phyloP scores from a whole-genome alignment of 768 basidiomycete genomes.

The Phaffia australis region DNA sequence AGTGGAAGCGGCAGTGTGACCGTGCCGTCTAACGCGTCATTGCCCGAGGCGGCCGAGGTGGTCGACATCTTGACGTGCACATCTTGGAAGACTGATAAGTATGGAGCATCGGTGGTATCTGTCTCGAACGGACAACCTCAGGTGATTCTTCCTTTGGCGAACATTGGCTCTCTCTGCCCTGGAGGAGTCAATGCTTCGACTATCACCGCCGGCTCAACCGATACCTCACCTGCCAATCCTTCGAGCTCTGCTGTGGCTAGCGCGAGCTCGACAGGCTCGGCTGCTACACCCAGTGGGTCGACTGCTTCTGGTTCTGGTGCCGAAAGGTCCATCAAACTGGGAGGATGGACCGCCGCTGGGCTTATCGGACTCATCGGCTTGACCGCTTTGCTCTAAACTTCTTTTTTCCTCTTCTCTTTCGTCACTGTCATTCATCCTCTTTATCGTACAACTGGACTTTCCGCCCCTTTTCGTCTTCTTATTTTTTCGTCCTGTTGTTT shows the following conservation, averaged over 20 bases:
- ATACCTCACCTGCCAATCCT: constrained; percentile 10
- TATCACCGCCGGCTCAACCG: constrained; percentile 12
- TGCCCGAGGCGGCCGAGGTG: constrained; percentile 5
- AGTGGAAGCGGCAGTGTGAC: constrained; percentile 8
- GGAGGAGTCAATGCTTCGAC: constrained; percentile 23
- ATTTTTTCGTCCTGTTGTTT: too few relatives aligned
- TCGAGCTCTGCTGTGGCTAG: not conserved
- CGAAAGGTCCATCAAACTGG: too few relatives aligned
- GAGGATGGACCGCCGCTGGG: too few relatives aligned
- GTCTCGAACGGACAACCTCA: constrained; percentile 13
- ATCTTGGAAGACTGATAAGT: constrained; percentile 19
- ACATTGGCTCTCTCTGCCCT: constrained; percentile 18
- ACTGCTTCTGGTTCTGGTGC: too few relatives aligned
- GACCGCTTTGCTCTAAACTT: too few relatives aligned
- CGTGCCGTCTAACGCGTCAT: constrained; percentile 6
- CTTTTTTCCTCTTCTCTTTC: too few relatives aligned
- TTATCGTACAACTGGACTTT: too few relatives aligned
- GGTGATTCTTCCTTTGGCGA: constrained; percentile 16
- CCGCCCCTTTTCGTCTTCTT: too few relatives aligned
- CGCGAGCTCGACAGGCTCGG: too few relatives aligned
- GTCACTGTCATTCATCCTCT: too few relatives aligned
- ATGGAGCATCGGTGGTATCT: constrained; percentile 15
- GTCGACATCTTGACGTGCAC: constrained; percentile 25
- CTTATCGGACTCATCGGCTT: too few relatives aligned
- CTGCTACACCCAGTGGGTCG: too few relatives aligned